A percentile compares a stretch with the other conserved stretches of the same genome.
Conservation (phyloP, 2,329 filamentous ascomycete genomes). For the Trichophaea hybrida region DNA sequence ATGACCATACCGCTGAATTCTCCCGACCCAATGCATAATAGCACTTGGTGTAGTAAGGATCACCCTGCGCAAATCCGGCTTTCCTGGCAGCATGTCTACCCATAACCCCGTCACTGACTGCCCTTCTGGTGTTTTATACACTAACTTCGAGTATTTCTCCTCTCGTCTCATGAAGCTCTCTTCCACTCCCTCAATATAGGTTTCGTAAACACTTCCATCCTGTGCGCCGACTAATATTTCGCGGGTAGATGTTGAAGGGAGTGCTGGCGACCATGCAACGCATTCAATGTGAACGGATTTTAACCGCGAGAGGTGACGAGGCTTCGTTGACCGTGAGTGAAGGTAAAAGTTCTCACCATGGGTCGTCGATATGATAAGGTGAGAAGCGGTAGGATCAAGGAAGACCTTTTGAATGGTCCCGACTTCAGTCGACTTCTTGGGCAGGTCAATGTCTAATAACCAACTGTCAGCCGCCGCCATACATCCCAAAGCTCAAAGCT, state of each 20-base stretch:
- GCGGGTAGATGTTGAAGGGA: slow-evolving; percentile 82
- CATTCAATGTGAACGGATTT: slow-evolving; percentile 80
- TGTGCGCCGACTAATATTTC: slow-evolving; percentile 84
- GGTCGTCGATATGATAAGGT: slow-evolving; percentile 80
- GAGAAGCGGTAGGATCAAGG: slow-evolving; percentile 89
- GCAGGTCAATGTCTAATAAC: slow-evolving; percentile 68
- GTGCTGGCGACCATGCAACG: slow-evolving; percentile 84
- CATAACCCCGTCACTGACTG: slow-evolving; percentile 67
- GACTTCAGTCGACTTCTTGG: slow-evolving; percentile 74
- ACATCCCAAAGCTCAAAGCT: background rate
- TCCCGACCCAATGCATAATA: slow-evolving; percentile 69
- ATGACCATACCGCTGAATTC: slow-evolving; percentile 53
- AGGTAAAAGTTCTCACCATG: slow-evolving; percentile 96
- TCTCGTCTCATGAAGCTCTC: slow-evolving; percentile 83
- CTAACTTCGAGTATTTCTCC: slow-evolving; percentile 74
- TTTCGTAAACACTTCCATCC: slow-evolving; percentile 93
- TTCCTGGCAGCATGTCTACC: slow-evolving; percentile 57
- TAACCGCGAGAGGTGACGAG: slow-evolving; percentile 64
- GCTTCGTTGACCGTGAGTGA: slow-evolving; percentile 82
- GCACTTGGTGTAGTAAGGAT: slow-evolving; percentile 65
- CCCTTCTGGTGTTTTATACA: slow-evolving; percentile 71
- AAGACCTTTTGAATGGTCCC: slow-evolving; percentile 93
- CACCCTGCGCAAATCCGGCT: slow-evolving; percentile 58
- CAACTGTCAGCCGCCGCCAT: background rate
- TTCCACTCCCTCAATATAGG: slow-evolving; percentile 81